Conservation (phyloP, 768 basidiomycete species). For the Trametes gibbosa region DNA sequence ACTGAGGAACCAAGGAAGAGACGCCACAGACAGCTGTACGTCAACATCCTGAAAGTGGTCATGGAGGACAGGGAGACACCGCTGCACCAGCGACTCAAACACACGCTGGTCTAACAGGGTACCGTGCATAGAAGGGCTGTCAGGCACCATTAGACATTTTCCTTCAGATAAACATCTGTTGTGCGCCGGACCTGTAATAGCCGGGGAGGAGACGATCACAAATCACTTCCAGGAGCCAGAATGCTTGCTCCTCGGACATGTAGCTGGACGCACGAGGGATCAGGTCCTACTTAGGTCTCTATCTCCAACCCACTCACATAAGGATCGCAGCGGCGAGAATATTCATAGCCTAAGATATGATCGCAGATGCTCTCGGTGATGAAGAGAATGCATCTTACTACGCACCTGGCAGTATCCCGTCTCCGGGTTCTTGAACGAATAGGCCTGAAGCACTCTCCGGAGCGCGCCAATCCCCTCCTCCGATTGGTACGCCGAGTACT, state of each 20-base stretch:
- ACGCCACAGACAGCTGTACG: constrained; percentile 95
- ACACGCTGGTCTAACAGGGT: constrained; percentile 98
- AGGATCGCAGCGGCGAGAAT: constrained; percentile 94
- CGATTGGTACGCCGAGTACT: constrained; percentile 94
- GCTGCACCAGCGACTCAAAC: constrained; percentile 89
- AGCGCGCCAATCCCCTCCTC: constrained; percentile 83
- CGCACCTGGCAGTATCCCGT: constrained; percentile 90
- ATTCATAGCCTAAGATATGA: constrained; percentile 81
- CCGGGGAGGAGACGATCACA: constrained; percentile 94
- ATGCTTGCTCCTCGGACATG: constrained; percentile 98
- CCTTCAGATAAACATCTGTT: not conserved
- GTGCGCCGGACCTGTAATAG: constrained; percentile 78
- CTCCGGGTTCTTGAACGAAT: constrained; percentile 93
- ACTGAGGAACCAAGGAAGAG: constrained; percentile 97
- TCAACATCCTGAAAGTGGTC: constrained; percentile 90
- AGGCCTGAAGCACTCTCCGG: constrained; percentile 89
- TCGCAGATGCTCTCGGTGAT: not conserved
- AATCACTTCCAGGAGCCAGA: constrained; percentile 93
- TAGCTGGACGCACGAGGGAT: constrained; percentile 55
- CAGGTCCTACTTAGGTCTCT: not conserved
- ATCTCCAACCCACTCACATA: constrained; percentile 51
- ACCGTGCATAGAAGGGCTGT: constrained; percentile 95
- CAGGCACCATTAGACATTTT: not conserved
- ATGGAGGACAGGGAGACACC: constrained; percentile 88
- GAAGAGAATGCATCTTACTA: not conserved